Evolutionary conservation across 1,284 basidiomycete species (phyloP), one percentile per base, ranked within the genome.

Genomic region (Rhodotorula sp.): DNA sequence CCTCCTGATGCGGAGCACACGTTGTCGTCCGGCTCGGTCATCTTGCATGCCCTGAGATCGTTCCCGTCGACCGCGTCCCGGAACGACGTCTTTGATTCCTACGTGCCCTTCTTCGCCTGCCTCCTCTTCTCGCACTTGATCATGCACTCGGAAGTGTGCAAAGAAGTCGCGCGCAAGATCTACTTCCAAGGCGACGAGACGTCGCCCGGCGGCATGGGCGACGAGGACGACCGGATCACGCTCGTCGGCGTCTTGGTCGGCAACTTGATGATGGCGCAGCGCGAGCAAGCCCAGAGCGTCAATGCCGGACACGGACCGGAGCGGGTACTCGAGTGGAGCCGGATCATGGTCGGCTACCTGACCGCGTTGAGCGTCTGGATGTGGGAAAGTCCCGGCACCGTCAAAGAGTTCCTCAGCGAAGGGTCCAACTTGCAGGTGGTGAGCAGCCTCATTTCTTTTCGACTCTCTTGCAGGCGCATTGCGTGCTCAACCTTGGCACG

Each of bases 321-420:
- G 62, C 88, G 91, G 76, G 84, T 86, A 8, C 83, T 87, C 67
- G 93, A 95, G 77, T 98, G 94, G 93, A 92, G 93, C 74, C 85
- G 93, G 70, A 84, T 97, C 69, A 89, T 94, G 79, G 88, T 92
- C 8, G 91, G 89, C 1, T 96, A 97, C 80, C 84, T 98, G 57
- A 87, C 88, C 54, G 82, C 97, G 60, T 84, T 99, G 29, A 86
- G 88, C 23, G 91, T 92, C 65, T 99, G 96, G 96, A 84, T 97
- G n/a, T 97, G 94, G 93, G 94, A 98, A 77, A 93, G 95, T 75
- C 89, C 93, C 0, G 86, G 85, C 65, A 90, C 91, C 0, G 93
- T 97, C 59, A 86, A 89, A 67, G 94, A 93, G 80, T 95, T 98
- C 80, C 83, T 99, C 70, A 90, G 91, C 65, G 87, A 88, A 79